phyloP scores from a whole-genome alignment of 768 basidiomycete genomes.

The Pleurotus sapidus region DNA sequence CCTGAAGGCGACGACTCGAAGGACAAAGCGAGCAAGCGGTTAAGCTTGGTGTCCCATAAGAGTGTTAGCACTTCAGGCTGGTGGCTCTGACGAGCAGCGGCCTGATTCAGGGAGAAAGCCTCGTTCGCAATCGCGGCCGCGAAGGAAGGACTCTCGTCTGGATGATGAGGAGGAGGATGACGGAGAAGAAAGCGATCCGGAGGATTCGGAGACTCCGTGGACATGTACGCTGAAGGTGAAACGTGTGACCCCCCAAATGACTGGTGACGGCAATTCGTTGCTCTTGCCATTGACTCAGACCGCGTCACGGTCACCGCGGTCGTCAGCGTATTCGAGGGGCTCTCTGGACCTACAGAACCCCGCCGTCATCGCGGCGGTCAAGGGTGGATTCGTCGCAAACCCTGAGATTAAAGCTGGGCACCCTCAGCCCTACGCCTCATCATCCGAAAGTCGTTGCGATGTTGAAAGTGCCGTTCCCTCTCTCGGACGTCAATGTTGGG shows the following conservation, averaged over 20 bases:
- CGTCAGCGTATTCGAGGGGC: conserved; percentile 12
- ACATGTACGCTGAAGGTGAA: conserved; percentile 78
- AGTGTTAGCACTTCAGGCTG: conserved; percentile 4
- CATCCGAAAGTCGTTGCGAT: conserved; percentile 94
- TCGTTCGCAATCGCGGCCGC: neutral
- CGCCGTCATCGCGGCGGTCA: neutral
- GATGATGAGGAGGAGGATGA: conserved; percentile 32
- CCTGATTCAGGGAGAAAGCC: neutral
- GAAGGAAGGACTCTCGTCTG: neutral
- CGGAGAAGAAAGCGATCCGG: conserved; percentile 87
- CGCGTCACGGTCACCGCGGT: conserved; percentile 10
- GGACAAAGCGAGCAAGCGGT: conserved; percentile 7
- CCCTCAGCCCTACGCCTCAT: conserved; percentile 88
- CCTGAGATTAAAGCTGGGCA: conserved; percentile 47
- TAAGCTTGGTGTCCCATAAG: conserved; percentile 2
- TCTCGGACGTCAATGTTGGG: conserved; percentile 80
- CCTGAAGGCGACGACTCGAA: conserved; percentile 24
- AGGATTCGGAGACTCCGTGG: conserved; percentile 97
- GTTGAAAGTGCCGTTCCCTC: conserved; percentile 86
- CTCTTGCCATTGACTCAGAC: conserved; percentile 10
- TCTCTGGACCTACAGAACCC: neutral
- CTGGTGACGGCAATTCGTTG: neutral
- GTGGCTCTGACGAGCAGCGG: neutral
- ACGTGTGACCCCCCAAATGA: conserved; percentile 25
- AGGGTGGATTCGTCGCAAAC: neutral